Evolutionary conservation across 805 yeast species (phyloP).

Genomic region (Yarrowia divulgata): DNA sequence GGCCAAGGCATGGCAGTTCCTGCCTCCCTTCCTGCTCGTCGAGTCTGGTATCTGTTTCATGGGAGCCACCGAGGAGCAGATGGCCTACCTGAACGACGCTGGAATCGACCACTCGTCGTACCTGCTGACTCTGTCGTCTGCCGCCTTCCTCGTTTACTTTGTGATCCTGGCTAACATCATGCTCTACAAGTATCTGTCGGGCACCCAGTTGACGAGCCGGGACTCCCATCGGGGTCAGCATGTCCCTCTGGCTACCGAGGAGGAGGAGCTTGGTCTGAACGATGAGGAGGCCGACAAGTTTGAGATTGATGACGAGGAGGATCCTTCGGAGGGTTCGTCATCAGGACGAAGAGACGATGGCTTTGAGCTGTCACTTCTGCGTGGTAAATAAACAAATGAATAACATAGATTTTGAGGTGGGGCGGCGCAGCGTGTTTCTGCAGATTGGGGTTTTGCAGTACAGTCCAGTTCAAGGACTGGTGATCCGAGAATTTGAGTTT

Average conservation of each 20-base stretch:
- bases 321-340: slow-evolving; percentile 33
- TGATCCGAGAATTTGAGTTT: too few species aligned
- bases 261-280: slow-evolving; percentile 32
- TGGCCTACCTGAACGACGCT: slow-evolving; percentile 69
- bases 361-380: slow-evolving; percentile 34
- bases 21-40: slow-evolving; percentile 83
- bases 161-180: slow-evolving; percentile 69
- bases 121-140: slow-evolving; percentile 70
- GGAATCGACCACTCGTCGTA: slow-evolving; percentile 89
- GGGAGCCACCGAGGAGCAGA: slow-evolving; percentile 93
- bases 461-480: too few species aligned
- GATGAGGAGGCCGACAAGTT: slow-evolving; percentile 31
- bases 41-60: slow-evolving; percentile 83
- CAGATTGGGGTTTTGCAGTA: too few species aligned
- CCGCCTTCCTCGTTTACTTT: slow-evolving; percentile 73
- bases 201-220: slow-evolving; percentile 25
- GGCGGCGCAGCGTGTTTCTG: not conserved
- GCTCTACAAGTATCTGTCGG: slow-evolving; percentile 59
- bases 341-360: slow-evolving; percentile 32
- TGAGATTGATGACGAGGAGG: slow-evolving; percentile 35
- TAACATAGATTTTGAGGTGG: not conserved
- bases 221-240: slow-evolving; percentile 22
- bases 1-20: slow-evolving; percentile 77
- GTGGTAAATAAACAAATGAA: slow-evolving; percentile 5
- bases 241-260: slow-evolving; percentile 31